Percentiles rank a stretch among this genome's conserved stretches.
These are phyloP conservation scores for Torulaspora pretoriensis DNA, from an alignment of 1,139 yeast species.

Conservation along the genomic window DNA sequence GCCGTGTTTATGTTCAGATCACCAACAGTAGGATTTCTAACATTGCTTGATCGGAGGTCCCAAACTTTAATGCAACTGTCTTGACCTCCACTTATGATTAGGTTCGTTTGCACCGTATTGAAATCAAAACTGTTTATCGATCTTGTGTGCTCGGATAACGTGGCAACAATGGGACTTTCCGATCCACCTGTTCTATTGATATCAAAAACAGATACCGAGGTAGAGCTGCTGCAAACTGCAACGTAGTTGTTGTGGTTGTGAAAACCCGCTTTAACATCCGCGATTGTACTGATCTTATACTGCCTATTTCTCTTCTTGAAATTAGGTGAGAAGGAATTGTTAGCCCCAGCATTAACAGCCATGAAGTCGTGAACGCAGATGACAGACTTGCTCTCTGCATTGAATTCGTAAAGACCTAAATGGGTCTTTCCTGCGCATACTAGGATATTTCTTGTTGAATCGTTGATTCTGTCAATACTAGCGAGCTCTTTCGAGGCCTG, in stretches of 20 bases:
- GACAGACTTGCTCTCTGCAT: conserved; percentile 22
- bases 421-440: conserved; percentile 36
- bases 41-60: conserved; percentile 63
- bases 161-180: conserved; percentile 42
- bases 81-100: conserved; percentile 79
- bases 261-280: conserved; percentile 48
- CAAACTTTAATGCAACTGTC: conserved; percentile 86
- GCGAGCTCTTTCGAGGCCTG: conserved; percentile 29
- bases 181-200: conserved; percentile 42
- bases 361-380: conserved; percentile 26
- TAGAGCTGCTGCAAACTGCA: conserved; percentile 46
- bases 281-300: conserved; percentile 46
- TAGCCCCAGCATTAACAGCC: conserved; percentile 12
- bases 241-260: conserved; percentile 41
- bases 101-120: conserved; percentile 51
- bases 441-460: conserved; percentile 23
- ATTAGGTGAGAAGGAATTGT: conserved; percentile 12
- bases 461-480: conserved; percentile 35
- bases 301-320: conserved; percentile 25
- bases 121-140: conserved; percentile 80
- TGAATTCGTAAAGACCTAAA: conserved; percentile 31
- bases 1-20: conserved; percentile 37
- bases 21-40: conserved; percentile 23
- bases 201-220: conserved; percentile 48
- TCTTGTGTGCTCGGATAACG: conserved; percentile 68